Conservation (phyloP, 306 rosid genomes). For the Citrullus colocynthis region DNA sequence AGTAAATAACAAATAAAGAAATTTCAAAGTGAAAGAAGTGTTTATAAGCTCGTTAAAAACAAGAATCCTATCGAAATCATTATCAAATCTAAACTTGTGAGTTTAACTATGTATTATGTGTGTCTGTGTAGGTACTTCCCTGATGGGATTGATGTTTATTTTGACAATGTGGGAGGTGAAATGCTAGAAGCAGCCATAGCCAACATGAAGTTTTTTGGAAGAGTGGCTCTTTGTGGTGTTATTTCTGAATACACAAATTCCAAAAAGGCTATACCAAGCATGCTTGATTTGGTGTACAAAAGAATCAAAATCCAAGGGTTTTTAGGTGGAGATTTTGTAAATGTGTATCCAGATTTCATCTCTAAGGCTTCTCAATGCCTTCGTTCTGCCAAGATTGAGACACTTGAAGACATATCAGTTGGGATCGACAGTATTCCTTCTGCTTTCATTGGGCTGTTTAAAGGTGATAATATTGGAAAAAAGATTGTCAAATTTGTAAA, state of each 20-base stretch:
- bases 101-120: too few relatives aligned
- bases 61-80: too few relatives aligned
- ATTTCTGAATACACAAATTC: constrained; percentile 44
- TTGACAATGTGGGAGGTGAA: constrained; percentile 70
- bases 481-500: constrained; percentile 35
- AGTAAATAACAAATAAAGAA: too few relatives aligned
- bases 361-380: constrained; percentile 29
- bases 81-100: too few relatives aligned
- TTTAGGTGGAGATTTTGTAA: constrained; percentile 28
- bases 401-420: constrained; percentile 36
- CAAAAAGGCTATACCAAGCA: constrained; percentile 26
- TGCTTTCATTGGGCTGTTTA: constrained; percentile 52
- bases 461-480: constrained; percentile 59
- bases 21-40: too few relatives aligned
- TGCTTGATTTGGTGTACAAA: constrained; percentile 51
- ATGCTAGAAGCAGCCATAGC: constrained; percentile 60
- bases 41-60: too few relatives aligned
- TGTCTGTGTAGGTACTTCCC: constrained; percentile 32
- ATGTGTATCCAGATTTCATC: constrained; percentile 26
- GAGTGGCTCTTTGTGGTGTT: constrained; percentile 54
- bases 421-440: constrained; percentile 55
- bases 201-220: constrained; percentile 54
- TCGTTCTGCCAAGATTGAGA: constrained; percentile 23
- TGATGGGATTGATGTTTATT: constrained; percentile 62
- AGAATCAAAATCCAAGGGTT: constrained; percentile 49